Percentiles rank a stretch among this genome's conserved stretches.
phyloP scores from a whole-genome alignment of 2,329 filamentous ascomycete species.

The Apiospora phragmitis region DNA sequence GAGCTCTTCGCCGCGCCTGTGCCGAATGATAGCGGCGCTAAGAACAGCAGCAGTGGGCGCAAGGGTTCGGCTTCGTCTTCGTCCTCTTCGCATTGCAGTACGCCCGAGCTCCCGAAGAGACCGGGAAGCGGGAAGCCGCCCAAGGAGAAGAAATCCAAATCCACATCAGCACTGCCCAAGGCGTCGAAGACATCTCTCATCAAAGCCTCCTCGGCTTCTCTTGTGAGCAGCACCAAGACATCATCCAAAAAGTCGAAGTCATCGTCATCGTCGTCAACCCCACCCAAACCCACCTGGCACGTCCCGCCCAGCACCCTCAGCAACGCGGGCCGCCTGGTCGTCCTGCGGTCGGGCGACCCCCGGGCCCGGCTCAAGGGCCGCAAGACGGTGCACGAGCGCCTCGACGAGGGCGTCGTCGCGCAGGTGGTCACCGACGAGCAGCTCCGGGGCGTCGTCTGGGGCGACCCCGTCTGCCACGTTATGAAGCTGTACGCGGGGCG shows the following conservation, averaged over 20 bases:
- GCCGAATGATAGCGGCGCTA: slow-evolving; percentile 34
- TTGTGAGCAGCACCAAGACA: slow-evolving; percentile 2
- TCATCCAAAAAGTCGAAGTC: slow-evolving; percentile 24
- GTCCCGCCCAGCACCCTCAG: slow-evolving; percentile 68
- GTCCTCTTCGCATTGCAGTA: not conserved
- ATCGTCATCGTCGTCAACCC: slow-evolving; percentile 19
- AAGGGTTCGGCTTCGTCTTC: not conserved
- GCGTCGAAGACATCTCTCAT: not conserved
- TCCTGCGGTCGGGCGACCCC: slow-evolving; percentile 57
- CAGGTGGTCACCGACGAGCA: slow-evolving; percentile 68
- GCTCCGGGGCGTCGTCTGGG: slow-evolving; percentile 72
- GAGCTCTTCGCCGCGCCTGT: slow-evolving; percentile 67
- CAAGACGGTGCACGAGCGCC: slow-evolving; percentile 49
- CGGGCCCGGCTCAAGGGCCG: slow-evolving; percentile 39
- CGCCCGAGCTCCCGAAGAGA: not conserved
- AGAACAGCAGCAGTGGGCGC: not conserved
- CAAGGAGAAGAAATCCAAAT: slow-evolving; percentile 20
- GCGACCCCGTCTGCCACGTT: slow-evolving; percentile 76
- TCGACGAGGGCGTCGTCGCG: slow-evolving; percentile 65
- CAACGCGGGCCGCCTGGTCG: slow-evolving; percentile 68
- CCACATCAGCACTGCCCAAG: not conserved
- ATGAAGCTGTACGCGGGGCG: slow-evolving; percentile 77
- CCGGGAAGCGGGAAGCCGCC: slow-evolving; percentile 12
- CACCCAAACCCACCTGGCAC: slow-evolving; percentile 54
- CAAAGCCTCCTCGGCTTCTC: not conserved